Conservation (phyloP, 2,329 filamentous ascomycete genomes). For the Aspergillus latus region DNA sequence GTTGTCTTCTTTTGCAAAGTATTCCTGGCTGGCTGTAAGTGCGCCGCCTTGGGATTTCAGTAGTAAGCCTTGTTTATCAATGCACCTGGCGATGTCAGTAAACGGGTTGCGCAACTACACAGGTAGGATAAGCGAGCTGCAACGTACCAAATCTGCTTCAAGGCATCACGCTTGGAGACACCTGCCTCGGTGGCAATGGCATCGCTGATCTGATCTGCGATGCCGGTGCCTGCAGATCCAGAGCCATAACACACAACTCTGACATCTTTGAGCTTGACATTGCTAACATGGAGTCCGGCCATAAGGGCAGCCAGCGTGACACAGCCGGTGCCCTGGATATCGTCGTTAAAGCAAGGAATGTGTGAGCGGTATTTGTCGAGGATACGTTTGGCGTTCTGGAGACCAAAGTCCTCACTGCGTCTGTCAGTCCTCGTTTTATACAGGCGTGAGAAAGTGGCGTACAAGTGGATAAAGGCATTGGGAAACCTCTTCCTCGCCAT, state of each 20-base stretch:
- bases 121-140: not conserved
- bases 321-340: slow-evolving; percentile 85
- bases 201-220: slow-evolving; percentile 80
- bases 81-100: slow-evolving; percentile 54
- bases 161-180: slow-evolving; percentile 70
- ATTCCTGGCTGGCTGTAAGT: slow-evolving; percentile 65
- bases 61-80: slow-evolving; percentile 79
- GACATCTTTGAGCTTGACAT: slow-evolving; percentile 65
- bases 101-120: too few relatives aligned
- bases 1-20: slow-evolving; percentile 63
- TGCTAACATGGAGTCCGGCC: slow-evolving; percentile 69
- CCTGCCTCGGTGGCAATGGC: slow-evolving; percentile 69
- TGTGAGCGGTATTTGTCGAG: slow-evolving; percentile 72
- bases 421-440: not conserved
- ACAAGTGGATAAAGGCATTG: slow-evolving; percentile 79
- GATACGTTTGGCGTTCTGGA: slow-evolving; percentile 72
- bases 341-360: slow-evolving; percentile 86
- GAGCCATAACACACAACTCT: slow-evolving; percentile 76
- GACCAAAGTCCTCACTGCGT: slow-evolving; percentile 71
- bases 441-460: slow-evolving; percentile 12
- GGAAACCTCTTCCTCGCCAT: slow-evolving; percentile 70
- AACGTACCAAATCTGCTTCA: slow-evolving; percentile 71
- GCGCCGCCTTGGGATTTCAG: slow-evolving; percentile 61
- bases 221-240: slow-evolving; percentile 79
- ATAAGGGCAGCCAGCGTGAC: slow-evolving; percentile 82